Percentiles rank a stretch among this genome's conserved stretches.
phyloP scores from a whole-genome alignment of 2,329 filamentous ascomycete genomes.

The Venturia carpophila region DNA sequence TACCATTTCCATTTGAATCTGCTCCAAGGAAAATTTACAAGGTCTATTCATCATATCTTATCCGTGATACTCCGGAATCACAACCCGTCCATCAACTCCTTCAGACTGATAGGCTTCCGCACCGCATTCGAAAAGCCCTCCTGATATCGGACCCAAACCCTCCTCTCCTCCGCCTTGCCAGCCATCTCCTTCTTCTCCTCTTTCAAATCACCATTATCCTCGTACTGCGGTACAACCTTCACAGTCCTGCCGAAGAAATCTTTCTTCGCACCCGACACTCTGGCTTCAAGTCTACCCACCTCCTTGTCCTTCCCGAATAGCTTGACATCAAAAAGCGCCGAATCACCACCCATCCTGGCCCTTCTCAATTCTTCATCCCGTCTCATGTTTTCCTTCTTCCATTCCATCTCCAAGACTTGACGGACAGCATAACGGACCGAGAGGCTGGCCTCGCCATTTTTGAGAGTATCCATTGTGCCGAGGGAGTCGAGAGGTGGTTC shows the following conservation, averaged over 20 bases:
- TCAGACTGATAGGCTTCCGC: slow-evolving; percentile 73
- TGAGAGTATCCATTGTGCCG: slow-evolving; percentile 59
- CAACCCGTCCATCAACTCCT: slow-evolving; percentile 65
- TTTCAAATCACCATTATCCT: slow-evolving; percentile 38
- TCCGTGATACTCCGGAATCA: slow-evolving; percentile 25
- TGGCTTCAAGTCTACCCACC: slow-evolving; percentile 6
- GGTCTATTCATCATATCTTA: too few species aligned
- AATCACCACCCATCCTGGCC: slow-evolving; percentile 20
- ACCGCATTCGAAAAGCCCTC: slow-evolving; percentile 92
- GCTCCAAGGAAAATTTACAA: too few species aligned
- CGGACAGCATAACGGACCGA: slow-evolving; percentile 87
- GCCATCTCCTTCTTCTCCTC: slow-evolving; percentile 24
- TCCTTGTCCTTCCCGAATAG: slow-evolving; percentile 16
- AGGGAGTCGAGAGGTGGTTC: slow-evolving; percentile 83
- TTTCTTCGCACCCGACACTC: slow-evolving; percentile 48
- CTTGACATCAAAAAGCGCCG: not conserved
- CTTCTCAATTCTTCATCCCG: slow-evolving; percentile 41
- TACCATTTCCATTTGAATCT: too few species aligned
- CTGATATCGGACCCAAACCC: slow-evolving; percentile 82
- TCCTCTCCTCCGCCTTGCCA: slow-evolving; percentile 40
- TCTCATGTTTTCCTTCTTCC: slow-evolving; percentile 61
- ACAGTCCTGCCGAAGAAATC: slow-evolving; percentile 83
- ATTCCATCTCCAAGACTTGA: slow-evolving; percentile 87
- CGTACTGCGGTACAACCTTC: slow-evolving; percentile 35
- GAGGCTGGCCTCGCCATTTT: slow-evolving; percentile 49